A percentile compares a stretch with the other conserved stretches of the same genome.
Conservation (phyloP, 1,284 basidiomycete genomes). For the Fomitopsis pinicola region DNA sequence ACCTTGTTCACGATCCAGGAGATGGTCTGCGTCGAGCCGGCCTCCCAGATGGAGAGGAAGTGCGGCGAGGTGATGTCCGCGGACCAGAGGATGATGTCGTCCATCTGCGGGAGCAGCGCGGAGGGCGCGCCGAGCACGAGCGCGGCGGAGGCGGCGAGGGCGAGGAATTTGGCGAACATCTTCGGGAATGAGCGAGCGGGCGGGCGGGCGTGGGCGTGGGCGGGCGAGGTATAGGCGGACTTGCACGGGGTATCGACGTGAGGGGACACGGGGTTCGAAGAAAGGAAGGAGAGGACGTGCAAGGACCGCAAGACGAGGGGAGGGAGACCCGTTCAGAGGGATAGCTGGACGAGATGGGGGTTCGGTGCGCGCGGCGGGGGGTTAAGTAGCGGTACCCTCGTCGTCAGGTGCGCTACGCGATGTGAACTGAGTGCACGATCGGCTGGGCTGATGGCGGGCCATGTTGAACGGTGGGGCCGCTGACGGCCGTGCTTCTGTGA, state of each 20-base stretch:
- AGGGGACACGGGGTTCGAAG: neutral
- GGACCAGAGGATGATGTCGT: constrained; percentile 38
- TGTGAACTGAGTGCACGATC: neutral
- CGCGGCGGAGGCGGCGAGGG: constrained; percentile 20
- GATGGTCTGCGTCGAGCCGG: constrained; percentile 14
- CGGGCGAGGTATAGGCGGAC: neutral
- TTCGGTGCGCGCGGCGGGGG: neutral
- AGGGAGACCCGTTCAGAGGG: neutral
- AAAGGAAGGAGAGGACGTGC: neutral
- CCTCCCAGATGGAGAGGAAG: constrained; percentile 11
- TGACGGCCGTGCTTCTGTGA: neutral
- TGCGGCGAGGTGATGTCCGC: constrained; percentile 41
- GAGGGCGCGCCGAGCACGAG: constrained; percentile 27
- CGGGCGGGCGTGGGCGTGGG: neutral
- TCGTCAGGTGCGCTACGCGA: neutral
- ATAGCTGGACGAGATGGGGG: neutral
- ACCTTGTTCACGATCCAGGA: constrained; percentile 27
- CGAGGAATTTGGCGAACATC: constrained; percentile 22
- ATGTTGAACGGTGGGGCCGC: neutral
- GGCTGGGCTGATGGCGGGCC: neutral
- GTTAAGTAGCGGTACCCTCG: neutral
- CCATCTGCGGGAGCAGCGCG: constrained; percentile 13
- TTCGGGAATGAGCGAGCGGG: constrained; percentile 2
- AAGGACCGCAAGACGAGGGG: neutral
- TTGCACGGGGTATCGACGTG: neutral